Percentiles rank a stretch among this genome's conserved stretches.
Conservation (phyloP, 352 stramenopile species). For the Pythium brachiatum region DNA sequence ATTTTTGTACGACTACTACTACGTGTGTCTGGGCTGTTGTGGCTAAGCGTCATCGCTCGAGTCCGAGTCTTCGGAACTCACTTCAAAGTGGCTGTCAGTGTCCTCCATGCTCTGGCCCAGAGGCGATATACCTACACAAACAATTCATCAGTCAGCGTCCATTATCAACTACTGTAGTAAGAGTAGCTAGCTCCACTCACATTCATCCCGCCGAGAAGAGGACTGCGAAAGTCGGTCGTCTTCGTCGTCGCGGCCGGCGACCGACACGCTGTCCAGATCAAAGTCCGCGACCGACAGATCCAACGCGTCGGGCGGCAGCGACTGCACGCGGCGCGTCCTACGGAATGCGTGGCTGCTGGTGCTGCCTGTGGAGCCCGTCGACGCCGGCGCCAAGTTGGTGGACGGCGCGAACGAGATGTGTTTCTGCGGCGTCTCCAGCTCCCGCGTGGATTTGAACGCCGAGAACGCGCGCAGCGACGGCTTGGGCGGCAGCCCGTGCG, state of each 20-base stretch:
- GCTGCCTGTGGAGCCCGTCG: slow-evolving; percentile 3
- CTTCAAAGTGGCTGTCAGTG: slow-evolving; percentile 77
- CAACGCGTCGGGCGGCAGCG: slow-evolving; percentile 52
- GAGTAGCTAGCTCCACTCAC: slow-evolving; percentile 33
- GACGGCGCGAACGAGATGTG: slow-evolving; percentile 30
- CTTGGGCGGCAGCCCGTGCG: slow-evolving; percentile 18
- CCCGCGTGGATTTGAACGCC: slow-evolving; percentile 20
- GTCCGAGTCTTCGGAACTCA: slow-evolving; percentile 74
- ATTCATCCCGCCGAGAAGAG: slow-evolving; percentile 70
- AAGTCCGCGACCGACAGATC: slow-evolving; percentile 62
- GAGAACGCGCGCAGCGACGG: slow-evolving; percentile 22
- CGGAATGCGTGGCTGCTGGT: slow-evolving; percentile 20
- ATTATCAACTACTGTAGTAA: neutral
- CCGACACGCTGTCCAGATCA: slow-evolving; percentile 84
- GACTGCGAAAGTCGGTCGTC: slow-evolving; percentile 67
- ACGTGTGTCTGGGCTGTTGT: neutral
- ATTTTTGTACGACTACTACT: neutral
- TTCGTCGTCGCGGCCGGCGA: slow-evolving; percentile 40
- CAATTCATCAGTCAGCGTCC: neutral
- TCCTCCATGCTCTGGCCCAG: slow-evolving; percentile 75
- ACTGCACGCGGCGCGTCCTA: slow-evolving; percentile 50
- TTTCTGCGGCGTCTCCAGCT: slow-evolving; percentile 24
- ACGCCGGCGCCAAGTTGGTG: neutral
- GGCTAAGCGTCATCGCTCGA: slow-evolving; percentile 8
- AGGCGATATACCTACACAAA: slow-evolving; percentile 61